Base-by-base conservation (phyloP, 768 basidiomycete genomes). In the Russula abietina region DNA sequence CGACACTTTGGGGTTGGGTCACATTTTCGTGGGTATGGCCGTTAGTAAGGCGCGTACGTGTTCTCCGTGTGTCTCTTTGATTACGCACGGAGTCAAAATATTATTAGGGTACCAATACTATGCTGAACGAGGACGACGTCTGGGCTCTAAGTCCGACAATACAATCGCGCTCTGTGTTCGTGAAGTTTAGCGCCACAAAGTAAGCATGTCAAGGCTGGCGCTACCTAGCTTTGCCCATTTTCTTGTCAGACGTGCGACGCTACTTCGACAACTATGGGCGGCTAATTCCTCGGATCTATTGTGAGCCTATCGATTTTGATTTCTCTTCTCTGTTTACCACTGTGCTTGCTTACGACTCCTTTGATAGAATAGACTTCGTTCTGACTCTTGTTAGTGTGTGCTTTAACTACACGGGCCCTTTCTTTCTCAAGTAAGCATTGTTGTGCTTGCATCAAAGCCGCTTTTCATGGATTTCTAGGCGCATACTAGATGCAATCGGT, bases 331-430 rank as follows among this genome's bases (percentile, higher is more conserved):
- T 17, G 38, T 32, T 55, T 7, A 32, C 19, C 6, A 28, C 38
- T 24, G 24, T 24, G 33, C 28, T 48, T 14, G n/a, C 54, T 57
- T 24, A 59, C 17, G 17, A 38, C 36, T 41, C 56, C 11, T 43
- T 59, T 45, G 30, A 41, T 33, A 68, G 67, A 32, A 64, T 91
- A 49, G 92, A 94, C 70, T 85, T 87, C 64, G 16, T 67, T 2
- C 74, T 93, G 46, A 91, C 92, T 0, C 74, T 86, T 62, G 70
- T 86, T 59, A 85, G 85, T 67, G 85, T 93, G 33, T 33, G 81
- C 0, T 87, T 92, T 75, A 88, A 88, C 68, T 96, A 93, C 73
- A 79, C 84, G 0, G 81, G 83, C 0, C 93, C 94, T 8, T 93
- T 86, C 76, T 93, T 95, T 76, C 79, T 97, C 49, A 92, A 90